Percentiles rank a stretch among this genome's conserved stretches.
Conservation (phyloP, 208 protist genomes). For the Trypanosoma platydactyli region DNA sequence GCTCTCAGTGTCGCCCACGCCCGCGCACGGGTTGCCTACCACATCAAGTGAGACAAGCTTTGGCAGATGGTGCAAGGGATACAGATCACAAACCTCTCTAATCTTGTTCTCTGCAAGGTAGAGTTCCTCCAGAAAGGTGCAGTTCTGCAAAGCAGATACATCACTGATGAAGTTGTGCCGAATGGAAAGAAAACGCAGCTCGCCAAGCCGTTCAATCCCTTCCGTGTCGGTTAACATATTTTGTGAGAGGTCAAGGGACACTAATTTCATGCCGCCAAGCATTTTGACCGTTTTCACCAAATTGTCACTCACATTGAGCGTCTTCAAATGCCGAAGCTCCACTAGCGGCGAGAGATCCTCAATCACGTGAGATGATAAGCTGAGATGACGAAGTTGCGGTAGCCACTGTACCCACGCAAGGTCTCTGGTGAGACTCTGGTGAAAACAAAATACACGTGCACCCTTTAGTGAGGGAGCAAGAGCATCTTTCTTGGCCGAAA, state of each 20-base stretch:
- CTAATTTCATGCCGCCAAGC: slow-evolving; percentile 42
- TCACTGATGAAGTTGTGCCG: slow-evolving; percentile 83
- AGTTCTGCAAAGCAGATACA: slow-evolving; percentile 36
- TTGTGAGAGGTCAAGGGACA: slow-evolving; percentile 62
- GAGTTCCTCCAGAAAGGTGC: slow-evolving; percentile 66
- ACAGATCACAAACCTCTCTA: slow-evolving; percentile 61
- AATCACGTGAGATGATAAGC: slow-evolving; percentile 55
- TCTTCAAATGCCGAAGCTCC: slow-evolving; percentile 45
- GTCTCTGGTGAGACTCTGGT: slow-evolving; percentile 21
- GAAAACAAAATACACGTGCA: slow-evolving; percentile 27
- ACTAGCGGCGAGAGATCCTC: slow-evolving; percentile 49
- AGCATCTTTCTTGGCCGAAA: slow-evolving; percentile 1
- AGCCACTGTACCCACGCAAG: slow-evolving; percentile 37
- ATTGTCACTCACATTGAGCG: slow-evolving; percentile 78
- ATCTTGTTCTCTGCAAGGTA: slow-evolving; percentile 90
- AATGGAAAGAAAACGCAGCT: slow-evolving; percentile 79
- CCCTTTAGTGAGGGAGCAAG: background rate
- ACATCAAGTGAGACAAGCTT: slow-evolving; percentile 92
- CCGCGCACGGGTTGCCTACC: slow-evolving; percentile 75
- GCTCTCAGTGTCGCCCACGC: slow-evolving; percentile 5
- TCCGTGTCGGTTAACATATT: slow-evolving; percentile 65
- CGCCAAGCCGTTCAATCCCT: slow-evolving; percentile 32
- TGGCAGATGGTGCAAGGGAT: slow-evolving; percentile 65
- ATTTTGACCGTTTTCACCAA: slow-evolving; percentile 44
- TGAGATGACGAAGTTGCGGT: slow-evolving; percentile 35